Conservation (phyloP, 2,329 filamentous ascomycete genomes). For the Neofusicoccum kwambonambiense region DNA sequence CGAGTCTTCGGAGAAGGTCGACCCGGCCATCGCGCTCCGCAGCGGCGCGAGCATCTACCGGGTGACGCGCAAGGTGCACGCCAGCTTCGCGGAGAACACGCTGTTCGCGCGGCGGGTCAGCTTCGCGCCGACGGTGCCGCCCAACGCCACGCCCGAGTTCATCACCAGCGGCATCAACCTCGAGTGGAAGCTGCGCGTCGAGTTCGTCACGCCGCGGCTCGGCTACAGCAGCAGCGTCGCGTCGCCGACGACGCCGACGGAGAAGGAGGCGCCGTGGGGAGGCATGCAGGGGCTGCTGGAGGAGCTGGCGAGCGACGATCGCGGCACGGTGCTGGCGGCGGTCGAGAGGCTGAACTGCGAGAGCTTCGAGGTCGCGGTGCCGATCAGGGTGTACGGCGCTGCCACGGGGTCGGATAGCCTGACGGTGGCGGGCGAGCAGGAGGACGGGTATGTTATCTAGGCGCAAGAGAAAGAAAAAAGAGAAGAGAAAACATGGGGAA, state of each 20-base stretch:
- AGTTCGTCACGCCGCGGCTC: slow-evolving; percentile 78
- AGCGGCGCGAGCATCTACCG: slow-evolving; percentile 83
- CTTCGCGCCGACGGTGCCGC: slow-evolving; percentile 81
- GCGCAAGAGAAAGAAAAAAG: background rate
- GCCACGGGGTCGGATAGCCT: slow-evolving; percentile 41
- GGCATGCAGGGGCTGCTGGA: slow-evolving; percentile 59
- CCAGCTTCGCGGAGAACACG: slow-evolving; percentile 71
- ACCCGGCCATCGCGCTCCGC: slow-evolving; percentile 75
- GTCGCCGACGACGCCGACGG: slow-evolving; percentile 29
- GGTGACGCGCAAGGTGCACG: slow-evolving; percentile 80
- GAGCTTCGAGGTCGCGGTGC: slow-evolving; percentile 86
- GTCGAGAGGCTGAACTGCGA: slow-evolving; percentile 78
- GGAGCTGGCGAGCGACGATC: slow-evolving; percentile 73
- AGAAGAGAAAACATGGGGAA: background rate
- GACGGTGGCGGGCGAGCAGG: slow-evolving; percentile 23
- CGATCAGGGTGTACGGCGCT: slow-evolving; percentile 73
- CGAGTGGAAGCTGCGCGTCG: slow-evolving; percentile 84
- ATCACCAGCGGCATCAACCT: slow-evolving; percentile 84
- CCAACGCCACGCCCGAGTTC: slow-evolving; percentile 83
- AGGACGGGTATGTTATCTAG: slow-evolving; percentile 35
- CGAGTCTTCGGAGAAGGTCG: slow-evolving; percentile 83
- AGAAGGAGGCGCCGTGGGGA: slow-evolving; percentile 28
- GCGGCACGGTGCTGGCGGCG: slow-evolving; percentile 73
- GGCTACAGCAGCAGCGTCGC: slow-evolving; percentile 7
- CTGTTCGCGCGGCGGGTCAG: slow-evolving; percentile 76